A percentile compares a stretch with the other conserved stretches of the same genome.
phyloP scores from a whole-genome alignment of 2,329 filamentous ascomycete genomes.

The Talaromyces islandicus region DNA sequence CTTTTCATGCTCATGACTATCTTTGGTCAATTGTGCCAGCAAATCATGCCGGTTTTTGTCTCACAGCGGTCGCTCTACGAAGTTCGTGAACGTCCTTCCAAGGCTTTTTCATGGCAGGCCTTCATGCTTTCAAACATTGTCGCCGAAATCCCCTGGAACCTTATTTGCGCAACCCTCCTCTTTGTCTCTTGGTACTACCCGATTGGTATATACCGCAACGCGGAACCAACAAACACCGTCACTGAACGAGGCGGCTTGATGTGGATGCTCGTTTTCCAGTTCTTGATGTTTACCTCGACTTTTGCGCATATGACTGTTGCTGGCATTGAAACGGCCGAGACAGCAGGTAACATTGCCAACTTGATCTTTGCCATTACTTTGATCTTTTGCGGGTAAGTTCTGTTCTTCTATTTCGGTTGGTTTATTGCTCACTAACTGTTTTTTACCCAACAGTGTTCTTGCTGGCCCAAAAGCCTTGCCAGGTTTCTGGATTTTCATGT shows the following conservation, averaged over 20 bases:
- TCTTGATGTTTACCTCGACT: slow-evolving; percentile 65
- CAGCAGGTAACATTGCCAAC: slow-evolving; percentile 58
- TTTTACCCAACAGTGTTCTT: slow-evolving; percentile 46
- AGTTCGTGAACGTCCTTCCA: slow-evolving; percentile 57
- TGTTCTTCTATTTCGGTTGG: neutral
- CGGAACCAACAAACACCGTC: slow-evolving; percentile 32
- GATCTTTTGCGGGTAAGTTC: slow-evolving; percentile 46
- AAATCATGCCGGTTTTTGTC: slow-evolving; percentile 56
- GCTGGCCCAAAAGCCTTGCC: slow-evolving; percentile 55
- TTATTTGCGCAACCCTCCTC: slow-evolving; percentile 57
- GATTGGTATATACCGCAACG: slow-evolving; percentile 43
- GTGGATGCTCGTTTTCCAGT: slow-evolving; percentile 58
- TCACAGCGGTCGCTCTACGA: slow-evolving; percentile 56
- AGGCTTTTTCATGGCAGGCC: slow-evolving; percentile 67
- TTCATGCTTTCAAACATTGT: slow-evolving; percentile 67
- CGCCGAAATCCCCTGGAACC: slow-evolving; percentile 64
- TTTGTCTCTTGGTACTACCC: slow-evolving; percentile 66
- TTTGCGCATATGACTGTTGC: slow-evolving; percentile 71
- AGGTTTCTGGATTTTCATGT: slow-evolving; percentile 75
- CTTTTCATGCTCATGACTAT: slow-evolving; percentile 82
- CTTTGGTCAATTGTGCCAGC: slow-evolving; percentile 56
- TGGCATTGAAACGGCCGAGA: slow-evolving; percentile 62
- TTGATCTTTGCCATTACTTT: slow-evolving; percentile 54
- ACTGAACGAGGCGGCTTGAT: slow-evolving; percentile 57
- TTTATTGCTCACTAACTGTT: neutral